Evolutionary conservation across 176 grass and related monocot species (phyloP).

Genomic region (Oryza longistaminata): DNA sequence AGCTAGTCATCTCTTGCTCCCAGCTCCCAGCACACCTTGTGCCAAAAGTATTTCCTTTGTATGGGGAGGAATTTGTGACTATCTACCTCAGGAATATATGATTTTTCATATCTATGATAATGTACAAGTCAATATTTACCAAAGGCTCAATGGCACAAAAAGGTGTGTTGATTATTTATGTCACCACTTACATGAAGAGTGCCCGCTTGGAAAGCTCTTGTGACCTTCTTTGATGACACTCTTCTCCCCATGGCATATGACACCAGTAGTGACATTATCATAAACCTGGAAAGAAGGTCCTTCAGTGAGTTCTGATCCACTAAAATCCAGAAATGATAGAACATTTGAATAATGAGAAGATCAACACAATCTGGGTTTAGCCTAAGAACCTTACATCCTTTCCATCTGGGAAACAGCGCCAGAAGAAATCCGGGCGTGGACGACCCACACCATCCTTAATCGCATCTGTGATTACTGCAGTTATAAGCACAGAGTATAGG

Average conservation of each 20-base stretch:
- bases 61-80: not conserved
- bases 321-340: conserved; percentile 10
- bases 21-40: not conserved
- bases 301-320: not conserved
- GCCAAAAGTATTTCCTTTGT: not conserved
- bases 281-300: conserved; percentile 55
- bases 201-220: conserved; percentile 98
- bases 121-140: not conserved
- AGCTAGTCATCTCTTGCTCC: not conserved
- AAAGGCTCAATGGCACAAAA: not conserved
- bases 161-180: not conserved
- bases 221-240: conserved; percentile 87
- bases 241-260: conserved; percentile 82
- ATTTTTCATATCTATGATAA: not conserved
- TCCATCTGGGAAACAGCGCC: conserved; percentile 99
- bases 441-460: conserved; percentile 95
- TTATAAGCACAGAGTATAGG: conserved; percentile 94
- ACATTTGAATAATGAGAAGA: conserved; percentile 1
- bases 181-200: conserved; percentile 72
- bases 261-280: conserved; percentile 71
- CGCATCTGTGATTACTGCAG: conserved; percentile 90
- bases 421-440: conserved; percentile 96
- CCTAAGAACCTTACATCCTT: conserved; percentile 55
- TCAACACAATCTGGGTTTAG: conserved; percentile 31
- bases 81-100: not conserved